Conservation (phyloP, 257 asterid genomes). For the Haberlea rhodopensis region DNA sequence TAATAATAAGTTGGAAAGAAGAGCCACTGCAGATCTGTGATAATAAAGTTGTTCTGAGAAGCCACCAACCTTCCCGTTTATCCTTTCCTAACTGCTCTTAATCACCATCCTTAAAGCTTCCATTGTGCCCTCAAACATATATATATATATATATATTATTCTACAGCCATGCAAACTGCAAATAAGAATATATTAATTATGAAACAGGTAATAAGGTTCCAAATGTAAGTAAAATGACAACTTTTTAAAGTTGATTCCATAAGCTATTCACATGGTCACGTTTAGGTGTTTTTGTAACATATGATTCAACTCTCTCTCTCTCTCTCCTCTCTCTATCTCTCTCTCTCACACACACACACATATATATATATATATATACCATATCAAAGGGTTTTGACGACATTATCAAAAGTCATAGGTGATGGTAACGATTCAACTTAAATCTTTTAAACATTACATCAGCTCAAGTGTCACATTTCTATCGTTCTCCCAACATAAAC, state of each 20-base stretch:
- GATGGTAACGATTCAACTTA: too few species aligned
- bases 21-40: conserved; percentile 57
- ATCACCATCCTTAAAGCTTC: conserved; percentile 29
- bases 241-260: conserved; percentile 27
- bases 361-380: conserved; percentile 21
- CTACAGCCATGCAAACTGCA: conserved; percentile 85
- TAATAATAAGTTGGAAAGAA: conserved; percentile 20
- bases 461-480: too few species aligned
- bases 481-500: too few species aligned
- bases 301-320: conserved; percentile 42
- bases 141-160: too few species aligned
- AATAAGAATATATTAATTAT: neutral
- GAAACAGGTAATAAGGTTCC: conserved; percentile 4
- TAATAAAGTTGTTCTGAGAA: conserved; percentile 68
- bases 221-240: conserved; percentile 18
- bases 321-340: too few species aligned
- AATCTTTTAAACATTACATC: too few species aligned
- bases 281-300: conserved; percentile 35
- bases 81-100: conserved; percentile 31
- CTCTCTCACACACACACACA: conserved; percentile 1
- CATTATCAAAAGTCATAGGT: too few species aligned
- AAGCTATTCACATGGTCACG: conserved; percentile 42
- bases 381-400: too few species aligned
- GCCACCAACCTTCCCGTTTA: conserved; percentile 39
- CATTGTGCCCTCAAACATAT: conserved; percentile 31